Conservation (phyloP, 176 grass and related monocot species). For the Ensete ventricosum region DNA sequence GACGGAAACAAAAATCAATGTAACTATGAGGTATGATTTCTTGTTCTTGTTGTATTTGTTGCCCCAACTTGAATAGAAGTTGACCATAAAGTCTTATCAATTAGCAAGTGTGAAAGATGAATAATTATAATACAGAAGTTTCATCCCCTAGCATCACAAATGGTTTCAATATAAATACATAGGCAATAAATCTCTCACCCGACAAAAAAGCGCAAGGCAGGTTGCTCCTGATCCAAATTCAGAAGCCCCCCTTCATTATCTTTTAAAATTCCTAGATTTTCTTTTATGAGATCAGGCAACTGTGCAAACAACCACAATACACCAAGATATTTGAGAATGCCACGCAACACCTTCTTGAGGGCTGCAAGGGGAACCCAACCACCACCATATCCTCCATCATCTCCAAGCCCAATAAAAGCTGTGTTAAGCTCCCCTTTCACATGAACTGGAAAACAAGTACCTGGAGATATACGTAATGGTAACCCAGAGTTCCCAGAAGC, state of each 20-base stretch:
- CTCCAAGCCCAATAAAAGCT: slow-evolving; percentile 96
- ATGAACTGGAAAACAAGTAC: slow-evolving; percentile 70
- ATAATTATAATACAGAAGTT: background rate
- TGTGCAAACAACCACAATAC: slow-evolving; percentile 99
- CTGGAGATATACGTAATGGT: slow-evolving; percentile 63
- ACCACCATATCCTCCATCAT: slow-evolving; percentile 98
- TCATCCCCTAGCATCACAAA: background rate
- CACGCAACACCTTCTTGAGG: slow-evolving; percentile 90
- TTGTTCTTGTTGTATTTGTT: too few relatives aligned
- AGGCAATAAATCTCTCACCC: slow-evolving; percentile 42
- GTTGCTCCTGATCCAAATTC: slow-evolving; percentile 99
- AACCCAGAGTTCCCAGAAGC: slow-evolving; percentile 63
- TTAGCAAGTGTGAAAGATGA: background rate
- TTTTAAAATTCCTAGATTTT: slow-evolving; percentile 95
- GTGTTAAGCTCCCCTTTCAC: slow-evolving; percentile 98
- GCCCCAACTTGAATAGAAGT: too few relatives aligned
- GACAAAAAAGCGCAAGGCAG: slow-evolving; percentile 90
- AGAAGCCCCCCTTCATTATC: slow-evolving; percentile 91
- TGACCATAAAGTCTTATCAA: too few relatives aligned
- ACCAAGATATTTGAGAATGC: slow-evolving; percentile 98
- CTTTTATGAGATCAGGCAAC: slow-evolving; percentile 95
- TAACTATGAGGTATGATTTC: too few relatives aligned
- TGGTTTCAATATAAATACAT: background rate
- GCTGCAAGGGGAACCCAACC: slow-evolving; percentile 98
- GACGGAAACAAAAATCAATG: too few relatives aligned